Conservation (phyloP, 176 grass and related monocot species). For the Stipa capillata region DNA sequence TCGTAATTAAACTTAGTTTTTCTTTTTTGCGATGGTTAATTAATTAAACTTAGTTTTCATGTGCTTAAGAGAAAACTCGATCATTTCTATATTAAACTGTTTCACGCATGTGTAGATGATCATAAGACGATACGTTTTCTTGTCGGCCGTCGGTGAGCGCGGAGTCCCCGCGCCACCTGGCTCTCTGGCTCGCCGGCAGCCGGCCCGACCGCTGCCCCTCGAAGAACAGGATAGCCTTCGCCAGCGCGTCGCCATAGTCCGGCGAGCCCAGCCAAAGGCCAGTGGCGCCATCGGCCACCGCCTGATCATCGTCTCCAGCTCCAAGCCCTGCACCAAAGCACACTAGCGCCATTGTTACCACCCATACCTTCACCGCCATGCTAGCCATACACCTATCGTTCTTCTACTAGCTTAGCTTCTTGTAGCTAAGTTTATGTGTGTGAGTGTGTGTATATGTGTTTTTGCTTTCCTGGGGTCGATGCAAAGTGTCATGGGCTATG, state of each 20-base stretch:
- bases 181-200: constrained; percentile 37
- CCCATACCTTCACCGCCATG: constrained; percentile 14
- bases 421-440: not conserved
- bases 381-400: not conserved
- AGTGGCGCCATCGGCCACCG: too few relatives aligned
- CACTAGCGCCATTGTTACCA: constrained; percentile 9
- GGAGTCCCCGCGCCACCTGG: constrained; percentile 36
- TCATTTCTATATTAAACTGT: not conserved
- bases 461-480: not conserved
- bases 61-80: not conserved
- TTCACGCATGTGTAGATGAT: too few relatives aligned
- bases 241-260: constrained; percentile 30
- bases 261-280: constrained; percentile 4
- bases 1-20: too few relatives aligned
- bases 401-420: not conserved
- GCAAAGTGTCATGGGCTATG: not conserved
- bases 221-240: constrained; percentile 48
- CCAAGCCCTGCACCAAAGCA: not conserved
- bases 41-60: too few relatives aligned
- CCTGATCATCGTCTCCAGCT: not conserved
- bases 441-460: not conserved
- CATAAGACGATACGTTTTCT: constrained; percentile 25
- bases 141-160: constrained; percentile 36
- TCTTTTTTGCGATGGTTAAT: too few relatives aligned
- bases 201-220: constrained; percentile 50